Evolutionary conservation across 2,329 filamentous ascomycete species (phyloP).

Genomic region (Hypoxylon sp.): DNA sequence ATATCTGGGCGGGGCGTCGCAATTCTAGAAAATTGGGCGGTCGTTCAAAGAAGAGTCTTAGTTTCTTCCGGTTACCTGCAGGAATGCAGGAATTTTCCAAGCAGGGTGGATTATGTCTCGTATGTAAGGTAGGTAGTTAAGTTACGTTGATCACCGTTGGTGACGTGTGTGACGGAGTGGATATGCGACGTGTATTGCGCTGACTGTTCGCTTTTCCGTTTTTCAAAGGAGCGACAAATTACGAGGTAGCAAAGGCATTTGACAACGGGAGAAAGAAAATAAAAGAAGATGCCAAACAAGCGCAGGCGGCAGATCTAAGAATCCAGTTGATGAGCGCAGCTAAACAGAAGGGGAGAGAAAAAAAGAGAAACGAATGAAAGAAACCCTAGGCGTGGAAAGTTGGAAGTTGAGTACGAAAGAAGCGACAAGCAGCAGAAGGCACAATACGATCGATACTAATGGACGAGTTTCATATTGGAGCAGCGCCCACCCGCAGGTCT

Average conservation of each 20-base stretch:
- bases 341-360: slow-evolving; percentile 21
- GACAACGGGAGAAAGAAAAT: slow-evolving; percentile 7
- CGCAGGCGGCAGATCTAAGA: slow-evolving; percentile 4
- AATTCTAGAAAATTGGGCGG: slow-evolving; percentile 42
- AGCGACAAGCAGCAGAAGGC: slow-evolving; percentile 12
- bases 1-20: slow-evolving; percentile 39
- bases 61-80: slow-evolving; percentile 42
- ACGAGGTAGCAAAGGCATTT: slow-evolving; percentile 7
- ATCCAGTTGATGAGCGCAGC: slow-evolving; percentile 20
- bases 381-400: slow-evolving; percentile 11
- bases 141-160: slow-evolving; percentile 34
- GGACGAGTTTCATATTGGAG: slow-evolving; percentile 24
- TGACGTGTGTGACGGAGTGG: slow-evolving; percentile 38
- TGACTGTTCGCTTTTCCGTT: slow-evolving; percentile 26
- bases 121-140: slow-evolving; percentile 14
- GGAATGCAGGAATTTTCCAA: slow-evolving; percentile 34
- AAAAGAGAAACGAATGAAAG: slow-evolving; percentile 39
- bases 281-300: slow-evolving; percentile 15
- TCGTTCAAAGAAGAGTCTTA: slow-evolving; percentile 41
- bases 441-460: slow-evolving; percentile 12
- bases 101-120: slow-evolving; percentile 23
- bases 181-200: slow-evolving; percentile 40
- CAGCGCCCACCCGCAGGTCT: slow-evolving; percentile 15
- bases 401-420: slow-evolving; percentile 29
- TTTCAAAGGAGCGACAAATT: slow-evolving; percentile 33